These are phyloP conservation scores for Gynandropsis gynandra DNA, from an alignment of 345 rosid genomes.

Conservation along the genomic window DNA sequence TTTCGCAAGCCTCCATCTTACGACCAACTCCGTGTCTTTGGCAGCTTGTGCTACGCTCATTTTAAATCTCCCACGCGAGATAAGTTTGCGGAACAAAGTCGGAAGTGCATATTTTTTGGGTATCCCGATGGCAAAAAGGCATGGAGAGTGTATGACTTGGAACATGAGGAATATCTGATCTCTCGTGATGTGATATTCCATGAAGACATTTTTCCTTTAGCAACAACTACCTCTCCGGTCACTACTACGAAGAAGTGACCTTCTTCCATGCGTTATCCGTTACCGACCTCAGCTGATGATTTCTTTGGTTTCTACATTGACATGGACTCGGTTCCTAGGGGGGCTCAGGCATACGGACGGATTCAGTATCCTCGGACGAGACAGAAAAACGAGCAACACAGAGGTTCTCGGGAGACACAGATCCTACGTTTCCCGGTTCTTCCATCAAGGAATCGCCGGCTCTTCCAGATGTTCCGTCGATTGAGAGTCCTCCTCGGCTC, in stretches of 20 bases:
- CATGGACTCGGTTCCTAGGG: background rate
- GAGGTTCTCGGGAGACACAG: background rate
- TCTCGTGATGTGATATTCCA: background rate
- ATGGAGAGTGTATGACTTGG: background rate
- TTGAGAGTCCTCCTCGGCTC: too few species aligned
- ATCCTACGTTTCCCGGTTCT: background rate
- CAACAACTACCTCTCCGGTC: background rate
- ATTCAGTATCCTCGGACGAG: too few species aligned
- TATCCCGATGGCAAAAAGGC: background rate
- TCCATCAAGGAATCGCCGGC: background rate
- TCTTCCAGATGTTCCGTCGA: background rate
- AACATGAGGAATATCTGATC: background rate
- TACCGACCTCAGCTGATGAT: too few species aligned
- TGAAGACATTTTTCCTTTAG: background rate
- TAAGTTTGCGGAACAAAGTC: background rate
- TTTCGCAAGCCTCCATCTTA: background rate
- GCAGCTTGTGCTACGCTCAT: background rate
- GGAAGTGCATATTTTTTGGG: background rate
- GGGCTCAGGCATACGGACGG: too few species aligned
- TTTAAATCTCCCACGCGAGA: background rate
- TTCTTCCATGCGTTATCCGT: too few species aligned
- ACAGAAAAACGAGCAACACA: too few species aligned
- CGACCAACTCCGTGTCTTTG: background rate
- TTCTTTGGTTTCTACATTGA: too few species aligned
- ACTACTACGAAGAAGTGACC: too few species aligned